Base-by-base conservation (phyloP, 805 yeast species). In the Barnettozyma populi region DNA sequence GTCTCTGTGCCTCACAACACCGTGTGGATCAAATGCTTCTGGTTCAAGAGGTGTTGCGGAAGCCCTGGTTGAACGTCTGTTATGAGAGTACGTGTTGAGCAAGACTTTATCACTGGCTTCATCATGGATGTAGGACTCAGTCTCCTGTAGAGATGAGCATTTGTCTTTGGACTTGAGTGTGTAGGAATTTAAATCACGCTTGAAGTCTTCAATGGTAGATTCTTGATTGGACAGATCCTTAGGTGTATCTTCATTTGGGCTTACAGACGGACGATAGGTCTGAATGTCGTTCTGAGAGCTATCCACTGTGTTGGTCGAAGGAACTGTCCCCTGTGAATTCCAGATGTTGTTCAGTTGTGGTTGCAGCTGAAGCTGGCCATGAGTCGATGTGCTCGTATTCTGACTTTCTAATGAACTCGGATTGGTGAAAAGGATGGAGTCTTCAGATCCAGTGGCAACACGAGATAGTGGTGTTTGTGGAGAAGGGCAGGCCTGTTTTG, bases 121-220 rank as follows among this genome's bases (percentile, higher is more conserved):
- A 47, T 65, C 71, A 43, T 66, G 68, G 7, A 68, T 61, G 47
- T 67, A 69, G 1, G 71, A 65, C 6, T 59, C 67, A 16, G 61
- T 64, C 18, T 62, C 64, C 23, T 58, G 44, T 9, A 43, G n/a
- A 4, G 40, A 19, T 11, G 49, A 41, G 8, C 21, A n/a, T 16
- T 23, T 38, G 21, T 23, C 21, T 19, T 46, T 19, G 21, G 27
- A 32, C 36, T 43, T 36, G 5, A 27, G 38, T 13, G 29, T 46
- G 32, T 16, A 25, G 19, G 31, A 29, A 16, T 39, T 3, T 21
- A 39, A 39, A n/a, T 39, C 32, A 16, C 32, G 42, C 13, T 27
- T 11, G 31, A 39, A 20, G 40, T 32, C 20, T 7, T 29, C 29
- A 16, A 18, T 35, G 9, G 13, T 18, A 5, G 37, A 16, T 18